phyloP scores from a whole-genome alignment of 495 filamentous ascomycete species.

The Lasiosphaeris hirsuta region DNA sequence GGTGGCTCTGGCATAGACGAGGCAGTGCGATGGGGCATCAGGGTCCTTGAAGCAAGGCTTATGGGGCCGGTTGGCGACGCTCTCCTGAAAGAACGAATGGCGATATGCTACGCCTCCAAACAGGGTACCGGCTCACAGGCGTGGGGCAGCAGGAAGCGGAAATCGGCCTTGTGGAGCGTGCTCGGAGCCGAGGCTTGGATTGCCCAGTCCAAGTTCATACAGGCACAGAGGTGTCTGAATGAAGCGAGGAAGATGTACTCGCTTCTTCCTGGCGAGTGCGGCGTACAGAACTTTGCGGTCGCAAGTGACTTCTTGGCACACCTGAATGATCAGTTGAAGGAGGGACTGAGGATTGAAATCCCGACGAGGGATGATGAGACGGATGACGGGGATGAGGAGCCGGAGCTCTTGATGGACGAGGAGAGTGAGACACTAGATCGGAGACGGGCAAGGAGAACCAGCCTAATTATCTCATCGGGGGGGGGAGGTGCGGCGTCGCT shows the following conservation, averaged over 20 bases:
- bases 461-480: slow-evolving; percentile 34
- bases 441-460: slow-evolving; percentile 37
- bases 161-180: slow-evolving; percentile 87
- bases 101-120: slow-evolving; percentile 76
- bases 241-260: slow-evolving; percentile 68
- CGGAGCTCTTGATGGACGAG: slow-evolving; percentile 51
- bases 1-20: slow-evolving; percentile 79
- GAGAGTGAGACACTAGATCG: slow-evolving; percentile 53
- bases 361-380: slow-evolving; percentile 29
- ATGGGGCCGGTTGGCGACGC: slow-evolving; percentile 71
- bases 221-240: slow-evolving; percentile 68
- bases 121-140: slow-evolving; percentile 57
- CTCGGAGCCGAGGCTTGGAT: slow-evolving; percentile 82
- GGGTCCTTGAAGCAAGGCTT: slow-evolving; percentile 72
- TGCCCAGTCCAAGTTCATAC: slow-evolving; percentile 61
- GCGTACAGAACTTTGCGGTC: slow-evolving; percentile 51
- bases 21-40: slow-evolving; percentile 78
- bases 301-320: slow-evolving; percentile 62
- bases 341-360: slow-evolving; percentile 39
- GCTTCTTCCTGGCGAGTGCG: slow-evolving; percentile 52
- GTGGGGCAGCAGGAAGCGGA: slow-evolving; percentile 69
- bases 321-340: slow-evolving; percentile 56
- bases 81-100: slow-evolving; percentile 77
- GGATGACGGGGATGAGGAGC: slow-evolving; percentile 33
- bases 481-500: slow-evolving; percentile 27